Conservation (phyloP, 139 green algal species). For the Astrephomene gubernaculifera region DNA sequence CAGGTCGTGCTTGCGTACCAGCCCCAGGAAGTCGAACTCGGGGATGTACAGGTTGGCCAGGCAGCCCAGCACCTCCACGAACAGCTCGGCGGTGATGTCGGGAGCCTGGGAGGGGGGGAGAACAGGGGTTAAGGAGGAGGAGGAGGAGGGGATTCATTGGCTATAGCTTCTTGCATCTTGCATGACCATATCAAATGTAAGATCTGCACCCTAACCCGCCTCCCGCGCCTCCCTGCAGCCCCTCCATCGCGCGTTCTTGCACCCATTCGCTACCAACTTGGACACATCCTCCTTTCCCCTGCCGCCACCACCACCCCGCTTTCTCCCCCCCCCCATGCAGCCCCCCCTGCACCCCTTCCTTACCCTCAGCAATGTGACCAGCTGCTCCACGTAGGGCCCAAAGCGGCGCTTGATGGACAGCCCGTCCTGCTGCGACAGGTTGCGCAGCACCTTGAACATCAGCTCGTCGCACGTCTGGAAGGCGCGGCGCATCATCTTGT, state of each 20-base stretch:
- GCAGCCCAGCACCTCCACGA: constrained; percentile 83
- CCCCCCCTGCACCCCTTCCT: too few relatives aligned
- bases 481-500: constrained; percentile 69
- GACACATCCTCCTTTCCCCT: too few relatives aligned
- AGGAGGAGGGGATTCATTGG: not conserved
- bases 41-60: constrained; percentile 84
- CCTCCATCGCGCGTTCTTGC: too few relatives aligned
- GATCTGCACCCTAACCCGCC: too few relatives aligned
- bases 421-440: constrained; percentile 68
- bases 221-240: too few relatives aligned
- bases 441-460: constrained; percentile 84
- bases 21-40: constrained; percentile 72
- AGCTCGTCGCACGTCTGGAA: constrained; percentile 80
- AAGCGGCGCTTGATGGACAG: constrained; percentile 67
- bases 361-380: constrained; percentile 77
- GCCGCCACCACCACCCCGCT: too few relatives aligned
- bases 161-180: too few relatives aligned
- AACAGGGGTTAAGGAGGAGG: not conserved
- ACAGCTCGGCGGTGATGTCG: constrained; percentile 73
- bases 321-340: too few relatives aligned
- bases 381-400: constrained; percentile 70
- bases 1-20: constrained; percentile 75
- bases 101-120: constrained; percentile 50
- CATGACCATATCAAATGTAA: too few relatives aligned
- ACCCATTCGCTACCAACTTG: too few relatives aligned